Percentiles rank a stretch among this genome's conserved stretches.
Conservation (phyloP, 164 flowering plant genomes). For the Santalum album region DNA sequence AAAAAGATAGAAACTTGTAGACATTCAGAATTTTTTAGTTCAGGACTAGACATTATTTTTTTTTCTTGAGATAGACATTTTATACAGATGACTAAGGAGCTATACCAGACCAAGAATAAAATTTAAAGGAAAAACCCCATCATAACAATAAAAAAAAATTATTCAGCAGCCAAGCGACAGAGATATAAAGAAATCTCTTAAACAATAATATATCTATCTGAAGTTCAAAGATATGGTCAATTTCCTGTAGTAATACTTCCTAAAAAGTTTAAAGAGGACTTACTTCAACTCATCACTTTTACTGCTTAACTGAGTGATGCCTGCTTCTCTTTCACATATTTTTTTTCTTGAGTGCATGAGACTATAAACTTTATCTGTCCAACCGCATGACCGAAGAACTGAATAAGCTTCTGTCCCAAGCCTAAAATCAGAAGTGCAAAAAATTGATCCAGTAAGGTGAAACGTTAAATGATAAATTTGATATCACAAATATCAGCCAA, state of each 20-base stretch:
- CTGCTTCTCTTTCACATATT: conserved; percentile 25
- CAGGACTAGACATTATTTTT: no score
- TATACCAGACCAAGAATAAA: no score
- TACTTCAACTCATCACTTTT: conserved; percentile 40
- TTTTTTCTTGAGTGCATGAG: conserved; percentile 60
- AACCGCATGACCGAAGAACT: conserved; percentile 55
- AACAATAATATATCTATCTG: not conserved
- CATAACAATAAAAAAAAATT: no score
- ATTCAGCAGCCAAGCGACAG: no score
- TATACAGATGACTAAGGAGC: no score
- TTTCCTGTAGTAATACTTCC: not conserved
- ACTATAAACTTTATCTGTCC: conserved; percentile 53
- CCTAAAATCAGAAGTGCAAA: conserved; percentile 25
- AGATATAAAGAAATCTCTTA: not conserved
- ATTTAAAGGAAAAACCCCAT: no score
- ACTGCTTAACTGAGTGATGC: conserved; percentile 9
- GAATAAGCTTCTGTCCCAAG: conserved; percentile 49
- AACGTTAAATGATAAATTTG: no score
- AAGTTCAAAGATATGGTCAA: not conserved
- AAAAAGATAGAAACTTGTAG: no score
- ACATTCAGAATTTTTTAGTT: no score
- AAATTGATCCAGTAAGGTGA: not conserved
- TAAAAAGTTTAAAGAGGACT: conserved; percentile 13
- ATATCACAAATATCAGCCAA: not conserved
- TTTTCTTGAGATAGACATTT: no score